Evolutionary conservation across 805 yeast species (phyloP), one percentile per base, ranked within the genome.

Genomic region (Yarrowia sp.): DNA sequence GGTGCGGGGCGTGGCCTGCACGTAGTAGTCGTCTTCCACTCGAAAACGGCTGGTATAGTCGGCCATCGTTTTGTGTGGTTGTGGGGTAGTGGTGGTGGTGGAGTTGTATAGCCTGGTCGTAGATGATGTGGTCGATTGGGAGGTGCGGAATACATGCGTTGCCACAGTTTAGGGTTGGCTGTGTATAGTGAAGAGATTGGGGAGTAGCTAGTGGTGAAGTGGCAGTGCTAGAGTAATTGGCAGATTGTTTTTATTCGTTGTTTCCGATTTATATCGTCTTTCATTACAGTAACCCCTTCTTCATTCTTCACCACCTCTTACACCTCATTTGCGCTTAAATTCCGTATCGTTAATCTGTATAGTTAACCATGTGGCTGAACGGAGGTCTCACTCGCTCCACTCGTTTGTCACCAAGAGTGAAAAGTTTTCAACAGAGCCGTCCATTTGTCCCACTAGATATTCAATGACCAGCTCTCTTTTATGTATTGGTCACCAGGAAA

Each of bases 21-120:
- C 60, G 42, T 50, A 64, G 60, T 39, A 52, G 49, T 64, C 67
- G 43, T 64, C 67, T 24, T 52, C 60, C 36, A 52, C 60, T 36
- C 67, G 58, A 42, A 64, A 64, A 19, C 67, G 58, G 55, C 50
- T 30, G 15, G 67, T 64, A 61, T 64, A 64, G 38, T 61, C 55
- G 38, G 53, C 66, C 53, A 58, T 58, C 7, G 36, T 15, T 38
- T 14, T 33, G 24, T 15, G 55, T 19, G 17, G 43, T 30, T 10
- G 49, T n/a, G 24, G 3, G 19, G 9, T 19, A 9, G 42, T 50
- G 42, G 24, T 4, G 53, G 38, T 19, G 24, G 53, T 14, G 58
- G 24, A 3, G 42, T 19, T 17, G n/a, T 9, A 20, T 44, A 19
- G 17, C 20, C 34, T 19, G 36, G 44, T 10, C 36, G 39, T 9